Conservation (phyloP, 208 protist genomes). For the Leishmania arabica region DNA sequence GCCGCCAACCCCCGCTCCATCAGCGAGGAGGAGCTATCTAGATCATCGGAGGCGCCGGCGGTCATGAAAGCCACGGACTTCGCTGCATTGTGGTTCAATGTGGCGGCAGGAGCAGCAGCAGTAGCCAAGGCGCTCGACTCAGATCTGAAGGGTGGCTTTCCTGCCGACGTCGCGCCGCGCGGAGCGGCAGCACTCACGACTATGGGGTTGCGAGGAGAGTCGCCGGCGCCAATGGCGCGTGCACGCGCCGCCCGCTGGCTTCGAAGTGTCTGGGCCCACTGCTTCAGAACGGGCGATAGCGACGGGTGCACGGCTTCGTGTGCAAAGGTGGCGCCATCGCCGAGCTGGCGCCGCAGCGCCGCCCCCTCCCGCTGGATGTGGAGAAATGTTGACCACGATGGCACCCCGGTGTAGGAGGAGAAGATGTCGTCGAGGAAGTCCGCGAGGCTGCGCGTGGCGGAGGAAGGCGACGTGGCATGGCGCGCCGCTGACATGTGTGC, state of each 20-base stretch:
- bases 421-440: conserved; percentile 61
- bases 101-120: neutral
- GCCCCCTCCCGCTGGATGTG: conserved; percentile 45
- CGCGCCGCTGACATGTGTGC: neutral
- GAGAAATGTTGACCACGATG: conserved; percentile 40
- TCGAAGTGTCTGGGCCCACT: conserved; percentile 30
- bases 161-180: neutral
- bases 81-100: neutral
- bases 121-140: neutral
- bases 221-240: neutral
- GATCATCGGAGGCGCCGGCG: neutral
- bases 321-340: conserved; percentile 43
- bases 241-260: conserved; percentile 18
- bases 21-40: neutral
- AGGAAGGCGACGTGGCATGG: neutral
- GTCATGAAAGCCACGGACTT: neutral
- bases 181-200: neutral
- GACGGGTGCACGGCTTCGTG: conserved; percentile 53
- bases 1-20: conserved; percentile 12
- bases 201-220: neutral
- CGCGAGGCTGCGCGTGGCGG: conserved; percentile 25
- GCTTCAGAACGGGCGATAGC: conserved; percentile 38
- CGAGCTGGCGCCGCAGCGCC: conserved; percentile 40
- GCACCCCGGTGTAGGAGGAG: conserved; percentile 64
- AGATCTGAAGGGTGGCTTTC: neutral